Percentiles rank a stretch among this genome's conserved stretches.
Conservation (phyloP, 2,329 filamentous ascomycete species). For the Arthrobotrys megalospora region DNA sequence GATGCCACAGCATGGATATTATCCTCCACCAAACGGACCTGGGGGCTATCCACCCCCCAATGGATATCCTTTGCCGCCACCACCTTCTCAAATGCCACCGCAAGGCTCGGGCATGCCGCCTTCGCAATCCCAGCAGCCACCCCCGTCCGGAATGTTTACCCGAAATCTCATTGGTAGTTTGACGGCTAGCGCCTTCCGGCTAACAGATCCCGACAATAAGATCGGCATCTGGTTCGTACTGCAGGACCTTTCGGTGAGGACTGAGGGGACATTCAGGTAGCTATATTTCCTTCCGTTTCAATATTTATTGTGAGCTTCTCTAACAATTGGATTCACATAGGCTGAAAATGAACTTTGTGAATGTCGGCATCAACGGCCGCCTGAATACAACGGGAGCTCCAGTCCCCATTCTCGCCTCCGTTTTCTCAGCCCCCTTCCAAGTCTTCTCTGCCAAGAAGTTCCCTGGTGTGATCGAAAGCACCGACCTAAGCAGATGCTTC, state of each 20-base stretch:
- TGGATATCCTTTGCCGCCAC: slow-evolving; percentile 59
- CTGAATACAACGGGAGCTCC: slow-evolving; percentile 77
- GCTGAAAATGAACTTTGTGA: slow-evolving; percentile 83
- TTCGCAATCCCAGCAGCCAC: slow-evolving; percentile 65
- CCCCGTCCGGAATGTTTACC: slow-evolving; percentile 87
- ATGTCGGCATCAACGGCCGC: slow-evolving; percentile 76
- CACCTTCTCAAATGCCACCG: slow-evolving; percentile 53
- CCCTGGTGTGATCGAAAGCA: slow-evolving; percentile 95
- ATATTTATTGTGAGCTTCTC: slow-evolving; percentile 10
- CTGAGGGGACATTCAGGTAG: slow-evolving; percentile 90
- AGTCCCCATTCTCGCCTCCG: slow-evolving; percentile 85
- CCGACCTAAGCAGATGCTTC: slow-evolving; percentile 90
- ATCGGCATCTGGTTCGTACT: slow-evolving; percentile 97
- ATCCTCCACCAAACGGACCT: slow-evolving; percentile 41
- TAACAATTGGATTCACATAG: slow-evolving; percentile 66
- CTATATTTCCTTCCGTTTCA: neutral
- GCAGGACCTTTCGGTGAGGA: slow-evolving; percentile 93
- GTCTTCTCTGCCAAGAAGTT: slow-evolving; percentile 99
- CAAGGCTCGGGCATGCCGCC: slow-evolving; percentile 62
- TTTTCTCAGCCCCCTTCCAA: slow-evolving; percentile 89
- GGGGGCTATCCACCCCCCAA: slow-evolving; percentile 57
- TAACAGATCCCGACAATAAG: slow-evolving; percentile 83
- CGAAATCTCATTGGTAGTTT: slow-evolving; percentile 94
- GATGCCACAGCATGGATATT: slow-evolving; percentile 60
- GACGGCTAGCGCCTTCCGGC: slow-evolving; percentile 86